Base-by-base conservation (phyloP, 1,139 yeast genomes). In the Scheffersomyces illinoinensis region DNA sequence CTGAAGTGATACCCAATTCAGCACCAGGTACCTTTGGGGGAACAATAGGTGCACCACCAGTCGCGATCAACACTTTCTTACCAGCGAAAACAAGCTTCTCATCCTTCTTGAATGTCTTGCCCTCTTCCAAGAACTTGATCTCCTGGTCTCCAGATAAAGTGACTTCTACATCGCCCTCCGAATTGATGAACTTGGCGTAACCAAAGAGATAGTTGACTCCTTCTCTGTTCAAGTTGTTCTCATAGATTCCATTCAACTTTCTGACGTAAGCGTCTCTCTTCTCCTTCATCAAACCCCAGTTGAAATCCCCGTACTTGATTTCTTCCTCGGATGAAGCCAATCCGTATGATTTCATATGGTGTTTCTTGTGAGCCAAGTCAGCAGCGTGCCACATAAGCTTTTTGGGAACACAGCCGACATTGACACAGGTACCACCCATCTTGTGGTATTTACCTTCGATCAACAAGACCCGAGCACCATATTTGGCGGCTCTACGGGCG, bases 401-500 rank as follows among this genome's bases (percentile, higher is more conserved):
- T 82, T 95, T 95, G 54, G 99, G 99, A 49, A 95, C 99, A 82
- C 99, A 95, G 19, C 99, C 99, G 53, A 93, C 99, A 73, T 96
- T 96, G 64, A 96, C 99, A 84, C 99, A 95, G 54, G 99, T 96
- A 52, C 99, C 99, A 58, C 99, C 99, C 75, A 96, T 83, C 66
- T 76, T 78, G 58, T 78, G 68, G 60, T 80, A 87, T 59, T 87
- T 85, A 50, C 91, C 86, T 75, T 95, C 99, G 59, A 95, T 83
- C 50, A 95, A 72, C 62, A 93, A 81, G 1, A 96, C 90, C 66
- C 92, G 91, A 46, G 96, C 97, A 33, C 99, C 99, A 68, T 93
- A 87, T 54, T 88, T 85, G 55, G 98, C 97, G 14, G 99, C 99
- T 68, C 98, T 87, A 74, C 99, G 88, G 21, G 98, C 97, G 24